Conservation (phyloP, 805 yeast genomes). For the Wickerhamomyces bisporus region DNA sequence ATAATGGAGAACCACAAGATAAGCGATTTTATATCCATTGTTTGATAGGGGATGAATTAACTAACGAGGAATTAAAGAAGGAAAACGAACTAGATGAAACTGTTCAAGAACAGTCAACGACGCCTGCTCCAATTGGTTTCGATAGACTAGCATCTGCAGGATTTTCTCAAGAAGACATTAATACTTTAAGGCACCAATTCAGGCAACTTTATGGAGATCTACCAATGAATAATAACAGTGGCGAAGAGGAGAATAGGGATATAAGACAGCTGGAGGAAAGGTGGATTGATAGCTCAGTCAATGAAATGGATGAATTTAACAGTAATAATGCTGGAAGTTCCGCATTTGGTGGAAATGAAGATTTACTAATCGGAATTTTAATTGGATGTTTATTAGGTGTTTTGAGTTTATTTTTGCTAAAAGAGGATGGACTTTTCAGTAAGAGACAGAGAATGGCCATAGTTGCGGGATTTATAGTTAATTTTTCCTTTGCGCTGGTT, state of each 20-base stretch:
- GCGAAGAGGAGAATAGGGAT: constrained; percentile 41
- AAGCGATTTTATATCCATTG: constrained; percentile 66
- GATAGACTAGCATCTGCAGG: constrained; percentile 83
- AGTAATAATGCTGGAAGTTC: constrained; percentile 36
- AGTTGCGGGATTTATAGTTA: constrained; percentile 63
- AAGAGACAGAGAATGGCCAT: constrained; percentile 64
- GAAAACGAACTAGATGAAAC: constrained; percentile 55
- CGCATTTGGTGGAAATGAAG: constrained; percentile 50
- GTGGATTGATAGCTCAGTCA: constrained; percentile 80
- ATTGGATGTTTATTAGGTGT: constrained; percentile 77
- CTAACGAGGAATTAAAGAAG: constrained; percentile 47
- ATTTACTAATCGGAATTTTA: constrained; percentile 61
- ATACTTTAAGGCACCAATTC: constrained; percentile 69
- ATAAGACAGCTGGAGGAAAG: constrained; percentile 71
- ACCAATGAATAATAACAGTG: constrained; percentile 15
- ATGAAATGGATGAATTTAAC: constrained; percentile 41
- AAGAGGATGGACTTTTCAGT: constrained; percentile 56
- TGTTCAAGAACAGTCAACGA: constrained; percentile 46
- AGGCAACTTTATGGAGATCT: constrained; percentile 56
- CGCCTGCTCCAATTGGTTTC: constrained; percentile 76
- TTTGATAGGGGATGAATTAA: constrained; percentile 63
- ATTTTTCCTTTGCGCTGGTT: constrained; percentile 60
- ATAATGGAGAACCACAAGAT: constrained; percentile 4
- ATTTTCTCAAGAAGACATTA: constrained; percentile 71
- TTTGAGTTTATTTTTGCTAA: constrained; percentile 56